Evolutionary conservation across 441 rosid genomes (phyloP), one percentile per base, ranked within the genome.

Genomic region (Jatropha podagrica): DNA sequence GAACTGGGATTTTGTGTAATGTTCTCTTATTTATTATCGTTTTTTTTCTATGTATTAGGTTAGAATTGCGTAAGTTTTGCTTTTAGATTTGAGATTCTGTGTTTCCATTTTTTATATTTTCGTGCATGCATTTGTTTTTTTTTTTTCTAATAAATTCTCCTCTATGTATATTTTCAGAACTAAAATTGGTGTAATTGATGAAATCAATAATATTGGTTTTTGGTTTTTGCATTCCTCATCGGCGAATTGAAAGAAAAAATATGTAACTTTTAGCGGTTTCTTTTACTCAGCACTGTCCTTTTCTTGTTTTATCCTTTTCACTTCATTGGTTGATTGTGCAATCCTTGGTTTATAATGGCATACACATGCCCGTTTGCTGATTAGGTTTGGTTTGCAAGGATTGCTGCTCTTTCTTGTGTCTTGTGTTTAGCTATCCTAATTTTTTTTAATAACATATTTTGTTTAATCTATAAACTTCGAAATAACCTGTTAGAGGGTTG

Each of bases 1-100:
- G n/a, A 23, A 27, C 37, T 68, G 65, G 75, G 55, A 41, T 56
- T 44, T 61, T 18, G 10, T 68, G 44, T 23, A 60, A 37, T 51
- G 56, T 62, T 48, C 69, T 54, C 68, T 51, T 64, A 20, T 78
- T 68, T 23, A 69, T 20, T 42, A 7, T 55, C 10, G 9, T 71
- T 20, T 52, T 42, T 59, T 59, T 0, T 8, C 55, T 4, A 10
- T 17, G 58, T 56, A 65, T 77, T 63, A 52, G 64, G 74, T 63
- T 73, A 15, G 48, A 62, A 2, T 13, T 69, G 68, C 56, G 41
- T 38, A 15, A 7, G 60, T 70, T 46, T 64, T 62, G 49, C 10
- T 76, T 61, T 69, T 20, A 38, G 62, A 46, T 62, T 11, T n/a
- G 8, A 9, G 51, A 71, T 46, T 38, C 58, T 42, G 26, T 66